A percentile compares a stretch with the other conserved stretches of the same genome.
These are phyloP conservation scores for Debaryomyces castellii DNA, from an alignment of 805 yeast genomes.

Conservation along the genomic window DNA sequence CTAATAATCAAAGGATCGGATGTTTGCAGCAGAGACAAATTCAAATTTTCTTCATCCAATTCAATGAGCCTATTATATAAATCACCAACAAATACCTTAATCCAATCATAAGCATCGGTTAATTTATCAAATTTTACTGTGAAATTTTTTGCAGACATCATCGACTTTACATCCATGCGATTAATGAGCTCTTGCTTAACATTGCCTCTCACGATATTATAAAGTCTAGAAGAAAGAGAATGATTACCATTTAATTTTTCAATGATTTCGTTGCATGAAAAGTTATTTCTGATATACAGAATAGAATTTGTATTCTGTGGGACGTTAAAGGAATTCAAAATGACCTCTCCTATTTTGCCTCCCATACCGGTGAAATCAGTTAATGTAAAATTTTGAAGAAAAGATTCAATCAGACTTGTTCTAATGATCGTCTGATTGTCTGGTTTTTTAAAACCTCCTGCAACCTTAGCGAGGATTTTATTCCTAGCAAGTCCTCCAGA, in stretches of 20 bases:
- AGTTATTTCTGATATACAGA: slow-evolving; percentile 49
- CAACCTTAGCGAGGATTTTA: slow-evolving; percentile 80
- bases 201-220: slow-evolving; percentile 64
- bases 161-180: slow-evolving; percentile 69
- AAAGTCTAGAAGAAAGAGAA: slow-evolving; percentile 54
- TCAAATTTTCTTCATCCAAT: slow-evolving; percentile 61
- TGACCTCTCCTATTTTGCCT: slow-evolving; percentile 74
- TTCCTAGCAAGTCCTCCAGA: slow-evolving; percentile 84
- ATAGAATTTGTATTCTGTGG: slow-evolving; percentile 48
- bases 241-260: slow-evolving; percentile 38
- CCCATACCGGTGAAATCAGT: slow-evolving; percentile 89
- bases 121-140: slow-evolving; percentile 50
- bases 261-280: slow-evolving; percentile 26
- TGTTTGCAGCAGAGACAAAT: slow-evolving; percentile 23
- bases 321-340: slow-evolving; percentile 48
- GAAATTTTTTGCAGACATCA: slow-evolving; percentile 87
- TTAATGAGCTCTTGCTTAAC: slow-evolving; percentile 53
- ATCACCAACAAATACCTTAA: slow-evolving; percentile 81
- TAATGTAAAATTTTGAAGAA: slow-evolving; percentile 60
- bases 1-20: slow-evolving; percentile 33
- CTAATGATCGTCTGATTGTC: slow-evolving; percentile 78
- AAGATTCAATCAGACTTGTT: slow-evolving; percentile 45
- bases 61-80: slow-evolving; percentile 69
- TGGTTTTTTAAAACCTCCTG: slow-evolving; percentile 84
- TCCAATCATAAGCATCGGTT: slow-evolving; percentile 72